Percentiles rank a stretch among this genome's conserved stretches.
phyloP scores from a whole-genome alignment of 1,284 basidiomycete genomes.

The Peniophora sp. region DNA sequence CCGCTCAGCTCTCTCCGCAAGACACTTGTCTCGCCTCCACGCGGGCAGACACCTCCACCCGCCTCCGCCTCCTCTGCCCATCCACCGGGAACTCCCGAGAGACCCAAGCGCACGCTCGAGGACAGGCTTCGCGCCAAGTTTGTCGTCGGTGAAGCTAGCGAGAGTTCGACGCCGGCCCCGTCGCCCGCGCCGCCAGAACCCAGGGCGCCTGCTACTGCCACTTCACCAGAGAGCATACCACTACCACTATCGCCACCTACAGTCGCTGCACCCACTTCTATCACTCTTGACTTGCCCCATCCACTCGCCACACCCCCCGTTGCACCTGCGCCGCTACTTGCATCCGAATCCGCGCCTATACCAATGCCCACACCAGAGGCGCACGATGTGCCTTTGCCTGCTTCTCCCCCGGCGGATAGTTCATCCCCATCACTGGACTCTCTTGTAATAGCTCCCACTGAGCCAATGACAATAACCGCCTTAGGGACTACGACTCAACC shows the following conservation, averaged over 20 bases:
- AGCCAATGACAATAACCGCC: too few species aligned
- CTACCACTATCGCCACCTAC: conserved; percentile 35
- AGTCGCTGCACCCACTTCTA: conserved; percentile 5
- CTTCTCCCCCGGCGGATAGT: not conserved
- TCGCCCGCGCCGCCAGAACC: conserved; percentile 34
- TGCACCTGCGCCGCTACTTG: not conserved
- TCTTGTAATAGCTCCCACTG: not conserved
- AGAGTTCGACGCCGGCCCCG: conserved; percentile 32
- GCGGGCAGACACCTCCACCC: conserved; percentile 31
- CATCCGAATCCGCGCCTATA: not conserved
- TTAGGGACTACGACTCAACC: too few species aligned
- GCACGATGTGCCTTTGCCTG: not conserved
- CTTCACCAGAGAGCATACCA: conserved; percentile 37
- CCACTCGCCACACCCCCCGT: not conserved
- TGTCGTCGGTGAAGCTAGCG: conserved; percentile 46
- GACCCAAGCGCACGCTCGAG: conserved; percentile 40
- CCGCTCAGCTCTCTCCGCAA: conserved; percentile 53
- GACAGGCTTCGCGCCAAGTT: conserved; percentile 61
- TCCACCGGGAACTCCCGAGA: conserved; percentile 12
- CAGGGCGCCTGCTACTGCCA: conserved; percentile 21
- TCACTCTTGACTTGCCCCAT: conserved; percentile 1
- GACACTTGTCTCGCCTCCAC: conserved; percentile 43
- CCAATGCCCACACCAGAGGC: not conserved
- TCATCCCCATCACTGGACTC: not conserved
- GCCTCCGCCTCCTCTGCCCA: conserved; percentile 13